Evolutionary conservation across 2,329 filamentous ascomycete species (phyloP), one percentile per base, ranked within the genome.

Genomic region (Fragosphaeria purpurea): DNA sequence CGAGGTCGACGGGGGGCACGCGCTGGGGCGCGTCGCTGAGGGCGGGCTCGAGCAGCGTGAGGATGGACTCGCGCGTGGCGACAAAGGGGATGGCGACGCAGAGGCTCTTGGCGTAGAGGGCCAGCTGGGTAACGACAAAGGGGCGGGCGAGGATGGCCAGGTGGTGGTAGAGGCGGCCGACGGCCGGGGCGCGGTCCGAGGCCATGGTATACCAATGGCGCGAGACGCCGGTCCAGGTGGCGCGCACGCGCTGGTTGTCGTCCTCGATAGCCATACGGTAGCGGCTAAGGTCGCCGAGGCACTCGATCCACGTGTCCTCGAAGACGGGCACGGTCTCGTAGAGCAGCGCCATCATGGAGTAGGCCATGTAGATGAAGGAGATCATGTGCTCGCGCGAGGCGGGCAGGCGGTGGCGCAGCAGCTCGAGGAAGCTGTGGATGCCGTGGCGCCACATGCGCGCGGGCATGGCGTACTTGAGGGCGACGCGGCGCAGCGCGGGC

Each of bases 191-290:
- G 33, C 82, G 83, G 57, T 95, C 85, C 0, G 86, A 86, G 0
- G 88, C 87, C 57, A 85, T 85, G 3, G 78, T 82, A 57, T 94
- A 96, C 93, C 91, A 97, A 41, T 84, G 82, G 0, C 83, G 72
- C 0, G 86, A 85, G 0, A 95, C 86, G 0, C 77, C 76, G 0
- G 85, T 86, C 91, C 91, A 97, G 0, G 82, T 79, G 46, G 95
- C 87, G 1, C 86, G 72, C 50, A 91, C 85, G 2, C 77, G 68
- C 22, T 86, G 74, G 55, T 93, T 84, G 32, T 85, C 80, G 41
- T 95, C 86, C 63, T 96, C 90, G 43, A 96, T 89, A 0, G 89
- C 88, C 89, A 96, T 96, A 1, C 84, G 74, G 43, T 94, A 96
- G 22, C 90, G 74, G 0, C 84, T 85, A 0, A 97, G 67, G 61